Evolutionary conservation across 73 alveolate species (phyloP), one percentile per base, ranked within the genome.

Genomic region (Tetrahymena malaccensis): DNA sequence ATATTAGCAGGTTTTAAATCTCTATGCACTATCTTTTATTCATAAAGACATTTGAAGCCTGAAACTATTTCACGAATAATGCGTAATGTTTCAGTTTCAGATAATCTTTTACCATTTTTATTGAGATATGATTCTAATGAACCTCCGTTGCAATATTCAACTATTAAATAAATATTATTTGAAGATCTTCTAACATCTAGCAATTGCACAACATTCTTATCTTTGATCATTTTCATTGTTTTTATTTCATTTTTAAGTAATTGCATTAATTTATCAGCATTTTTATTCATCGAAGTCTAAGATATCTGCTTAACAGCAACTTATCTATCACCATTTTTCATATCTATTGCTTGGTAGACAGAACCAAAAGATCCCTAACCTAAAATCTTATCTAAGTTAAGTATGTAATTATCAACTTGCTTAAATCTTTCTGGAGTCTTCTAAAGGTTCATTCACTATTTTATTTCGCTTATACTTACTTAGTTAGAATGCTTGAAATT

Each of bases 1-100:
- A 95, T 95, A n/a, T 95, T 95, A 43, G 93, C 97, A 11, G 97
- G 97, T 43, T 95, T 95, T n/a, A 95, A 50, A 95, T 95, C 97
- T 95, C 97, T 89, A 89, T 95, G 97, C 1, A 95, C 94, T 0
- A 95, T 95, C 35, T 95, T 95, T 43, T 89, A 55, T 33, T 35
- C 44, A 35, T 50, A 95, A n/a, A 95, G 55, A 33, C 84, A 94
- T 57, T 95, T 95, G 55, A 95, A 95, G 10, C 97, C 97, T 35
- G 70, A 94, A 43, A 95, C 97, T 22, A 95, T 95, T 55, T 95
- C 95, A 35, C 94, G 85, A 35, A 95, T 55, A 93, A 70, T 17
- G 37, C 37, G 89, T 40, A 95, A 95, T 7, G 94, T 89, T 43
- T 85, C 94, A 27, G 97, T 85, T 55, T 95, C 97, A 8, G 84